Evolutionary conservation across 768 basidiomycete genomes (phyloP).

Genomic region (Naganishia randhawae): DNA sequence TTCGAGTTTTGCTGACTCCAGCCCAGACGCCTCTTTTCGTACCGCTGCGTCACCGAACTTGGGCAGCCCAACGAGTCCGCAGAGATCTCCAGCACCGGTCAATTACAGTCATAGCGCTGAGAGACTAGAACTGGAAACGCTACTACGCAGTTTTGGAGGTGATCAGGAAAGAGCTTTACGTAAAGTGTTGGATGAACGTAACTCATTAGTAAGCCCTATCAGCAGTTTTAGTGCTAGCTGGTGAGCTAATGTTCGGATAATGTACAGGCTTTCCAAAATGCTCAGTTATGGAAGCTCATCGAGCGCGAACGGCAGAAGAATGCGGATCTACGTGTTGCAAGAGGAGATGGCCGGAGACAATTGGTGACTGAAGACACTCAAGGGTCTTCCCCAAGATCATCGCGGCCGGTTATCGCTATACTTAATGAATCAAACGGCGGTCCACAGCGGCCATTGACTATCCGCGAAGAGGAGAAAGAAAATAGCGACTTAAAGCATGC

Average conservation of each 20-base stretch:
- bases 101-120: conserved; percentile 16
- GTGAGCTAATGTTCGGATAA: not conserved
- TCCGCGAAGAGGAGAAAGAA: not conserved
- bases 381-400: not conserved
- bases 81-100: conserved; percentile 15
- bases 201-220: conserved; percentile 55
- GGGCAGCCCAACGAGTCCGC: conserved; percentile 14
- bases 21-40: not conserved
- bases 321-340: conserved; percentile 73
- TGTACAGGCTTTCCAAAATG: conserved; percentile 64
- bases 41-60: not conserved
- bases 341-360: conserved; percentile 57
- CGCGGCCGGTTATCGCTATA: not conserved
- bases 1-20: conserved; percentile 9
- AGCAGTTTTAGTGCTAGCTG: not conserved
- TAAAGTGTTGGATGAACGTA: conserved; percentile 72
- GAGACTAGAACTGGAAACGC: conserved; percentile 35
- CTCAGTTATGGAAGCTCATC: conserved; percentile 90
- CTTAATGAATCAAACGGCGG: not conserved
- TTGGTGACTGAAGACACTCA: not conserved
- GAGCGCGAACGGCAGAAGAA: conserved; percentile 87
- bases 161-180: conserved; percentile 61
- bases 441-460: not conserved
- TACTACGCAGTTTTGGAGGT: conserved; percentile 38
- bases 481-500: not conserved